phyloP scores from a whole-genome alignment of 176 grass and related monocot species.

The Eleusine coracana region DNA sequence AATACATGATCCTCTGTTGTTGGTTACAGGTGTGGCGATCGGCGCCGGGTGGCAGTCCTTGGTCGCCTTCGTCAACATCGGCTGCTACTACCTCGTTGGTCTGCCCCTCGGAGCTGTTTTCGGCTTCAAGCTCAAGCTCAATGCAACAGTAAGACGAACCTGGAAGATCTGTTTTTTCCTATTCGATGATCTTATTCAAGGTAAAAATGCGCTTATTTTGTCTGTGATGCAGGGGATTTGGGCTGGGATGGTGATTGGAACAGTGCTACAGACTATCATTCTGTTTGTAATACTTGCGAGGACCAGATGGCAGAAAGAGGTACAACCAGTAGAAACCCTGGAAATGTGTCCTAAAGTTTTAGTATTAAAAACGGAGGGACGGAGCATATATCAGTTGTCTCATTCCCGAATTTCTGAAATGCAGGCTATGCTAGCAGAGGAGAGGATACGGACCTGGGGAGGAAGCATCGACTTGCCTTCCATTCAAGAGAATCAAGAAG shows the following conservation, averaged over 20 bases:
- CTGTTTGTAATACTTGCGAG: slow-evolving; percentile 53
- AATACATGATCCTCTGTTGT: not conserved
- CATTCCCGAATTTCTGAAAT: not conserved
- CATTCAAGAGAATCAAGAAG: slow-evolving; percentile 27
- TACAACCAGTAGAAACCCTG: not conserved
- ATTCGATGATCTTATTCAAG: not conserved
- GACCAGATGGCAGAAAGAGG: slow-evolving; percentile 81
- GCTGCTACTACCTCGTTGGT: slow-evolving; percentile 63
- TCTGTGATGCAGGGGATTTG: slow-evolving; percentile 64
- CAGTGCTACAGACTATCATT: slow-evolving; percentile 57
- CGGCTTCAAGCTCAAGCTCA: slow-evolving; percentile 65
- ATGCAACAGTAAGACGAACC: slow-evolving; percentile 23
- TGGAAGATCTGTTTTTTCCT: not conserved
- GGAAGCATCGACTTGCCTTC: slow-evolving; percentile 50
- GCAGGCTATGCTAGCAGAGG: slow-evolving; percentile 62
- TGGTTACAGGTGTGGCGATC: slow-evolving; percentile 58
- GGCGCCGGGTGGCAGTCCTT: slow-evolving; percentile 82
- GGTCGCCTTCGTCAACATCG: slow-evolving; percentile 67
- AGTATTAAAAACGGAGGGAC: too few relatives aligned
- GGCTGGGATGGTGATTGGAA: slow-evolving; percentile 65
- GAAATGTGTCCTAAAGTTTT: too few relatives aligned
- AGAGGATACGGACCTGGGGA: slow-evolving; percentile 61
- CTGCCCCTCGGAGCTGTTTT: slow-evolving; percentile 63
- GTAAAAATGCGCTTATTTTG: not conserved
- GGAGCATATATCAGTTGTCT: not conserved